phyloP scores from a whole-genome alignment of 1,139 yeast genomes.

The Geotrichum siamense region DNA sequence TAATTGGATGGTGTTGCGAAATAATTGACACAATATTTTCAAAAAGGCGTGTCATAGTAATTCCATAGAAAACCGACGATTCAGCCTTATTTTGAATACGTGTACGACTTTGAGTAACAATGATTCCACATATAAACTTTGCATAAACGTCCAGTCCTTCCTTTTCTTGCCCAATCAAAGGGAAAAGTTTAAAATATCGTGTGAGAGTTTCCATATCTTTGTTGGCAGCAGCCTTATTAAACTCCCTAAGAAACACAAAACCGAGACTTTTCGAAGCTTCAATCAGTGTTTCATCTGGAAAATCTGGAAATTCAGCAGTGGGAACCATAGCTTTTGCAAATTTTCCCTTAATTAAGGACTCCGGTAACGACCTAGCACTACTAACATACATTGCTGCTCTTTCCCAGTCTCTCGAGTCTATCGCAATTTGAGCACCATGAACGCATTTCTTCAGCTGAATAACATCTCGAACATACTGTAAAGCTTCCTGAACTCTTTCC shows the following conservation, averaged over 20 bases:
- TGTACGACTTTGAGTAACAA: slow-evolving; percentile 67
- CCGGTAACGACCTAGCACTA: slow-evolving; percentile 49
- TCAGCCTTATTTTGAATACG: slow-evolving; percentile 40
- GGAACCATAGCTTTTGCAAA: slow-evolving; percentile 87
- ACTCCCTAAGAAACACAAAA: slow-evolving; percentile 51
- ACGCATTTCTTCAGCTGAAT: slow-evolving; percentile 57
- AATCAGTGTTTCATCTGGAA: slow-evolving; percentile 52
- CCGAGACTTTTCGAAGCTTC: slow-evolving; percentile 57
- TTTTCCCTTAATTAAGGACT: slow-evolving; percentile 49
- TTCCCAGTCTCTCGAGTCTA: slow-evolving; percentile 63
- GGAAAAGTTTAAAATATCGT: slow-evolving; percentile 76
- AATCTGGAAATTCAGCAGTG: slow-evolving; percentile 78
- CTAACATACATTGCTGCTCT: slow-evolving; percentile 60
- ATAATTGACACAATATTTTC: slow-evolving; percentile 81
- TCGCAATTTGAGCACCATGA: slow-evolving; percentile 59
- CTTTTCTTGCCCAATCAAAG: slow-evolving; percentile 66
- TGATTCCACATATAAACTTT: slow-evolving; percentile 74
- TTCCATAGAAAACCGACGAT: slow-evolving; percentile 46
- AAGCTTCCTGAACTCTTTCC: slow-evolving; percentile 55
- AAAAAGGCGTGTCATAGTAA: slow-evolving; percentile 65
- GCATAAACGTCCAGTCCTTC: slow-evolving; percentile 78
- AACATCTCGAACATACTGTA: slow-evolving; percentile 58
- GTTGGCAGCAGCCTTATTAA: slow-evolving; percentile 58
- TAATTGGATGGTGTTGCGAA: slow-evolving; percentile 77
- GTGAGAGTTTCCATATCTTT: slow-evolving; percentile 68